Evolutionary conservation across 768 basidiomycete genomes (phyloP).

Genomic region (Scleroderma bovista): DNA sequence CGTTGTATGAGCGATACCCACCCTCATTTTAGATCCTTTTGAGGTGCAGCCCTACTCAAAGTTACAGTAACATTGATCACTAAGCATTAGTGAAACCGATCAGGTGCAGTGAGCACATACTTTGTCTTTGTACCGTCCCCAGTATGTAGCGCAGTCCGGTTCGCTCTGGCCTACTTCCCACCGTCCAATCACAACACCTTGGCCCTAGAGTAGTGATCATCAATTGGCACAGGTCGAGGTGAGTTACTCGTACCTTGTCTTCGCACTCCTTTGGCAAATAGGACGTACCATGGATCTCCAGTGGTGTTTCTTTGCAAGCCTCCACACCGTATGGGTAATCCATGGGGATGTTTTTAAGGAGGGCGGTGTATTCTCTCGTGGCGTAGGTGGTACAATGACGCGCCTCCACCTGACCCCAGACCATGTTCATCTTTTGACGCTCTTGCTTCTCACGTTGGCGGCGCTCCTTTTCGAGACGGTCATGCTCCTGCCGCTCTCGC

Average conservation of each 20-base stretch:
- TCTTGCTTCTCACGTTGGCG: conserved; percentile 11
- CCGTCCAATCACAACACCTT: conserved; percentile 15
- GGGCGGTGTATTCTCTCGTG: conserved; percentile 26
- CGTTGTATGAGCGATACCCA: background rate
- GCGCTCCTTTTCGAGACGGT: conserved; percentile 12
- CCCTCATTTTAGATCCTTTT: conserved; percentile 20
- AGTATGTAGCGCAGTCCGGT: conserved; percentile 21
- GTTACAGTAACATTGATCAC: background rate
- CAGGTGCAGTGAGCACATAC: conserved; percentile 5
- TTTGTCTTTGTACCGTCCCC: conserved; percentile 26
- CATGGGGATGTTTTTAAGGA: conserved; percentile 23
- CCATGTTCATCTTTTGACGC: conserved; percentile 15
- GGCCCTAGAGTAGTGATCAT: conserved; percentile 6
- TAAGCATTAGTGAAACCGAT: background rate
- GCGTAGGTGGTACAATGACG: conserved; percentile 24
- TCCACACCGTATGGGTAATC: conserved; percentile 14
- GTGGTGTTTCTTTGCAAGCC: conserved; percentile 18
- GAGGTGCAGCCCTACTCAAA: conserved; percentile 23
- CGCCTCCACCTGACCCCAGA: conserved; percentile 13
- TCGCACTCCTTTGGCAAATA: conserved; percentile 18
- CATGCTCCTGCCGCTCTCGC: conserved; percentile 13
- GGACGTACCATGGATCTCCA: conserved; percentile 18
- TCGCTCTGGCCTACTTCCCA: conserved; percentile 24
- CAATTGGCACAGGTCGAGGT: no score
- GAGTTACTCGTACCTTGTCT: conserved; percentile 6